phyloP scores from a whole-genome alignment of 139 green algal genomes.

The Spirogloea muscicola region DNA sequence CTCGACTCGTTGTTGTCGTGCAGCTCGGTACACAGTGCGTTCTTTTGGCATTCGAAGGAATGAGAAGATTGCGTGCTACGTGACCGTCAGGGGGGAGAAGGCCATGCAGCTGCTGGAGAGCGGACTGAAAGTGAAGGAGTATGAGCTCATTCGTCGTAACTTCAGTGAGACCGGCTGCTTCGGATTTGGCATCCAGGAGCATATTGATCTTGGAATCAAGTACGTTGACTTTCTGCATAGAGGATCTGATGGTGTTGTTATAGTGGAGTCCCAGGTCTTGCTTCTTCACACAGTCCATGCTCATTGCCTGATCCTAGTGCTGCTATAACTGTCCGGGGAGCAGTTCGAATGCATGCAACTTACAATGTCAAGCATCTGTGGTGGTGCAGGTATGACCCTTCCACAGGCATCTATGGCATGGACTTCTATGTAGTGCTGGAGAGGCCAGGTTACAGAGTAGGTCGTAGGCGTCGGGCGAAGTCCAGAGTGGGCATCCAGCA shows the following conservation, averaged over 20 bases:
- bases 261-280: no score
- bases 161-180: slow-evolving; percentile 81
- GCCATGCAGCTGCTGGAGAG: slow-evolving; percentile 97
- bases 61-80: slow-evolving; percentile 96
- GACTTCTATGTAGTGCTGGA: slow-evolving; percentile 99
- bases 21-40: slow-evolving; percentile 93
- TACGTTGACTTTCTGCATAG: no score
- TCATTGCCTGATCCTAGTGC: no score
- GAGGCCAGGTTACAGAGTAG: slow-evolving; percentile 89
- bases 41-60: slow-evolving; percentile 97
- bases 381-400: slow-evolving; percentile 85
- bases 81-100: slow-evolving; percentile 97
- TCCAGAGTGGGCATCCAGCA: slow-evolving; percentile 59
- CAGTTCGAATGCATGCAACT: no score
- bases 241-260: no score
- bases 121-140: slow-evolving; percentile 99
- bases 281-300: no score
- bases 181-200: slow-evolving; percentile 84
- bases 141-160: slow-evolving; percentile 95
- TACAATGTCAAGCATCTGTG: slow-evolving; percentile 4
- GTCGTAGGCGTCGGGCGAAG: slow-evolving; percentile 60
- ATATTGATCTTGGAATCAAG: slow-evolving; percentile 99
- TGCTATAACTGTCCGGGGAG: no score
- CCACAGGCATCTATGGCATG: slow-evolving; percentile 99
- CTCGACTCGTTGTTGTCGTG: no score